Percentiles rank a stretch among this genome's conserved stretches.
phyloP scores from a whole-genome alignment of 2,329 filamentous ascomycete genomes.

The Talaromyces sp. region DNA sequence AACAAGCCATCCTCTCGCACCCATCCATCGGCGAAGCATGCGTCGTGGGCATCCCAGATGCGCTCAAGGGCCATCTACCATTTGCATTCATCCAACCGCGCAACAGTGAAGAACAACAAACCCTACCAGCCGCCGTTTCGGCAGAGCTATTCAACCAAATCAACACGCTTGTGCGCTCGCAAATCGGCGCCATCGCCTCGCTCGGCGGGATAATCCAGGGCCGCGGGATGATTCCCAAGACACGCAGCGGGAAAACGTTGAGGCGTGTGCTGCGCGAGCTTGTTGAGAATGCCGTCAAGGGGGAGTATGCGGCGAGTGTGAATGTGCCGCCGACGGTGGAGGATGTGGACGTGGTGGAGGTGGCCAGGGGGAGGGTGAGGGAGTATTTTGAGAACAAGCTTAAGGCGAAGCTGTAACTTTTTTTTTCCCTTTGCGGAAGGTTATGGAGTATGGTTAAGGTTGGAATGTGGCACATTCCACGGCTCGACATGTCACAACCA shows the following conservation, averaged over 20 bases:
- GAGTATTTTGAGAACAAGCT: constrained; percentile 63
- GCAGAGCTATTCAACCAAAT: constrained; percentile 40
- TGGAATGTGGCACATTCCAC: not conserved
- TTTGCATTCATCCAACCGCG: constrained; percentile 76
- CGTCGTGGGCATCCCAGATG: constrained; percentile 79
- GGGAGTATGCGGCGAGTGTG: constrained; percentile 66
- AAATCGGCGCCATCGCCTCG: constrained; percentile 82
- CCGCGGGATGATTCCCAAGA: constrained; percentile 84
- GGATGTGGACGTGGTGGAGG: constrained; percentile 67
- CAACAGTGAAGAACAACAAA: constrained; percentile 35
- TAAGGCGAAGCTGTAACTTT: constrained; percentile 45
- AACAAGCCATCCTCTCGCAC: constrained; percentile 83
- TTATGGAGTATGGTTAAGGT: too few relatives aligned
- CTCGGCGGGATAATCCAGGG: constrained; percentile 83
- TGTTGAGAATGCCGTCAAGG: constrained; percentile 69
- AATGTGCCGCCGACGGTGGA: constrained; percentile 79
- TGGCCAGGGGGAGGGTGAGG: constrained; percentile 64
- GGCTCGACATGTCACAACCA: not conserved
- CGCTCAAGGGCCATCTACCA: constrained; percentile 82
- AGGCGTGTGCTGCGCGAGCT: constrained; percentile 75
- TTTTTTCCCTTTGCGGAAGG: too few relatives aligned
- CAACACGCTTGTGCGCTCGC: constrained; percentile 59
- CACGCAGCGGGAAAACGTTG: constrained; percentile 84
- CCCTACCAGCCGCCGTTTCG: constrained; percentile 31
- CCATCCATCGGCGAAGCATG: constrained; percentile 75